Percentiles rank a stretch among this genome's conserved stretches.
Conservation (phyloP, 768 basidiomycete species). For the Russula emetica region DNA sequence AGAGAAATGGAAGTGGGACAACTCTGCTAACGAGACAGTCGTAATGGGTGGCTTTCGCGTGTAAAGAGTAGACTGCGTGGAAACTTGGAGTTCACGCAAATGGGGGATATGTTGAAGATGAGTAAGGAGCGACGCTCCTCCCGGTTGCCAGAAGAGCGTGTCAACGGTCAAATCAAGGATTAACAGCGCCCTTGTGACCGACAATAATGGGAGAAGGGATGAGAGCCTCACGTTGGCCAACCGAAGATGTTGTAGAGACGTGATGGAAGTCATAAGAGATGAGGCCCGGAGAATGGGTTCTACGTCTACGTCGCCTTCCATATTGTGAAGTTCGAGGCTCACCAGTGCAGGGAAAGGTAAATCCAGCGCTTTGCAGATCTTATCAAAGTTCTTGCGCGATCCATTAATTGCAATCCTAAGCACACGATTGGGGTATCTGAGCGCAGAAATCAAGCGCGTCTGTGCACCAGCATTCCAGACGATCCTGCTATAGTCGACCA, state of each 20-base stretch:
- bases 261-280: neutral
- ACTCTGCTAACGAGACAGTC: neutral
- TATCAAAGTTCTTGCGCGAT: neutral
- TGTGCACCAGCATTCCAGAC: rapidly evolving
- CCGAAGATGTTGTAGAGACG: neutral
- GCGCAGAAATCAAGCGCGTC: neutral
- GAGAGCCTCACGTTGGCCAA: neutral
- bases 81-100: neutral
- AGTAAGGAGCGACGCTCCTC: neutral
- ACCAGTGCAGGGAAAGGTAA: neutral
- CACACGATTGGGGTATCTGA: neutral
- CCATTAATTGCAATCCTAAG: neutral
- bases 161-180: neutral
- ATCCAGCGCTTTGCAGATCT: neutral
- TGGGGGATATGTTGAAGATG: neutral
- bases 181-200: neutral
- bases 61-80: neutral
- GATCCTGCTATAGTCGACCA: neutral
- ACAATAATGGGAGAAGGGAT: neutral
- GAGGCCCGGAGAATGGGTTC: neutral
- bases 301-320: neutral
- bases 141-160: neutral
- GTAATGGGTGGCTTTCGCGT: neutral
- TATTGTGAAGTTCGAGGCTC: neutral
- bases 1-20: neutral